A percentile compares a stretch with the other conserved stretches of the same genome.
Conservation (phyloP, 768 basidiomycete species). For the Collybia sordida region DNA sequence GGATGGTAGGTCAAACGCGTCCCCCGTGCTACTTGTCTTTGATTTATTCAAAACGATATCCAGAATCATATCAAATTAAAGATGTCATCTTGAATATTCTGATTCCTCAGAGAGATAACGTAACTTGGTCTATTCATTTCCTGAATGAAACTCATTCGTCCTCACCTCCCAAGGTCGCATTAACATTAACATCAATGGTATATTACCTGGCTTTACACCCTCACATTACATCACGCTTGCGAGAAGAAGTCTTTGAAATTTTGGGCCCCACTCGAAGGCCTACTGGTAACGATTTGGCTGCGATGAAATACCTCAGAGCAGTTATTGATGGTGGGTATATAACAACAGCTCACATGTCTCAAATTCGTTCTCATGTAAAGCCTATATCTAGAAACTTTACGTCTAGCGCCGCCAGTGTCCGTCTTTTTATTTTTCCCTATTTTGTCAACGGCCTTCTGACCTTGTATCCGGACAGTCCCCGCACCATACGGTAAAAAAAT, state of each 20-base stretch:
- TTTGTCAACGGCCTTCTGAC: neutral
- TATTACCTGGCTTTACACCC: slow-evolving; percentile 50
- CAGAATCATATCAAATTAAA: slow-evolving; percentile 30
- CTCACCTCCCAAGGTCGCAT: slow-evolving; percentile 33
- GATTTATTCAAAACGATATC: too few relatives aligned
- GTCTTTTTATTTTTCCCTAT: neutral
- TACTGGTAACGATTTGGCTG: slow-evolving; percentile 38
- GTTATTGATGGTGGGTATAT: slow-evolving; percentile 37
- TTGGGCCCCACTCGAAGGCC: slow-evolving; percentile 35
- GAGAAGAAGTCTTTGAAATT: slow-evolving; percentile 38
- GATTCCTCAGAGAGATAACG: slow-evolving; percentile 45
- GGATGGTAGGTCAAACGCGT: neutral
- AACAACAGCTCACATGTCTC: neutral
- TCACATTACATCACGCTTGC: slow-evolving; percentile 33
- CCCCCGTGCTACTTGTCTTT: neutral
- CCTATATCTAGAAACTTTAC: slow-evolving; percentile 30
- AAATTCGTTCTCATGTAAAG: slow-evolving; percentile 11
- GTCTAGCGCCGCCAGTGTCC: slow-evolving; percentile 20
- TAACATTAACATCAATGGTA: slow-evolving; percentile 39
- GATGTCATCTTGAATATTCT: slow-evolving; percentile 44
- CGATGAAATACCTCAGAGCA: slow-evolving; percentile 43
- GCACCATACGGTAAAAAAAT: neutral
- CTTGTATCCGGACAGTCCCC: neutral
- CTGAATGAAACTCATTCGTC: neutral
- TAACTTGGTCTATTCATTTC: slow-evolving; percentile 11